Conservation (phyloP, 306 rosid genomes). For the Argentina anserina region DNA sequence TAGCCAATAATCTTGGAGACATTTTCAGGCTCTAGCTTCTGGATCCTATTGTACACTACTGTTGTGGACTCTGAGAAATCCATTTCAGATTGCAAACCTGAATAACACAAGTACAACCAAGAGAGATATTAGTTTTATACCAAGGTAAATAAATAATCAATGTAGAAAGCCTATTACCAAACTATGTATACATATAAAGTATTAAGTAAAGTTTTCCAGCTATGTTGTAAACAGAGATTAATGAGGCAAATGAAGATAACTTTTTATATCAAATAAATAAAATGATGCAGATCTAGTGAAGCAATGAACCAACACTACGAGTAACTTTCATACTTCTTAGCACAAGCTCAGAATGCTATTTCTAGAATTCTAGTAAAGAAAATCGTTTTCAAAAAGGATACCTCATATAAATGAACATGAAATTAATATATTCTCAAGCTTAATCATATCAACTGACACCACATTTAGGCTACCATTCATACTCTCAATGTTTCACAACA, state of each 20-base stretch:
- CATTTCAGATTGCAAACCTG: constrained; percentile 27
- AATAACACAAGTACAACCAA: not conserved
- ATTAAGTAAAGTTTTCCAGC: not conserved
- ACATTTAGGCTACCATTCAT: not conserved
- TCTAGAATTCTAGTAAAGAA: not conserved
- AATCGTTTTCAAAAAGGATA: not conserved
- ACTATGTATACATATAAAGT: not conserved
- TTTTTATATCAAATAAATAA: not conserved
- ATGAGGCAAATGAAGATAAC: not conserved
- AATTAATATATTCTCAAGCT: constrained; percentile 1
- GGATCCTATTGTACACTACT: constrained; percentile 35
- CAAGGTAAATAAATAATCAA: not conserved
- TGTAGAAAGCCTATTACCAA: not conserved
- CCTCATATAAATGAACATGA: not conserved
- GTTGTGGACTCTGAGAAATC: constrained; percentile 34
- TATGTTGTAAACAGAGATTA: not conserved
- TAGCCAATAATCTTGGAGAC: constrained; percentile 34
- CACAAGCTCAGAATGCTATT: not conserved
- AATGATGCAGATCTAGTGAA: constrained; percentile 5
- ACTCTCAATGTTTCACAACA: not conserved
- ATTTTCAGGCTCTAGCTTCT: constrained; percentile 33
- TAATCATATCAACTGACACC: not conserved
- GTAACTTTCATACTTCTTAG: not conserved
- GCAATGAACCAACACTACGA: not conserved
- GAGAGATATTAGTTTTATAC: no score